phyloP scores from a whole-genome alignment of 257 asterid species.

The Buddleja alternifolia region DNA sequence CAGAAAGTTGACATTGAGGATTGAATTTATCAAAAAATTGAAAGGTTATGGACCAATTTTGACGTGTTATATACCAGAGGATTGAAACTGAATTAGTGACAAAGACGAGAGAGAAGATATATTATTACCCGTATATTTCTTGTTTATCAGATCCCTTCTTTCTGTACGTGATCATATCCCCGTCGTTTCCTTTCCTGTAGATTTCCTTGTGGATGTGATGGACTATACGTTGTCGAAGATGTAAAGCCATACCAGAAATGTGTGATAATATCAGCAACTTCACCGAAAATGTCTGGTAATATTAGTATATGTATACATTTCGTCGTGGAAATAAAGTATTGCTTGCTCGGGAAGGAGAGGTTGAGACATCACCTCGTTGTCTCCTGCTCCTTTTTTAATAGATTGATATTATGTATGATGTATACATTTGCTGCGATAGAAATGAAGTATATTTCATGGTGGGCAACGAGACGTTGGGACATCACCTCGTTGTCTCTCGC shows the following conservation, averaged over 20 bases:
- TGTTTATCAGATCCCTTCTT: too few species aligned
- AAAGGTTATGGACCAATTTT: too few species aligned
- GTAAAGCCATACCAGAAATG: constrained; percentile 25
- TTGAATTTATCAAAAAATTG: too few species aligned
- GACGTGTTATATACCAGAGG: too few species aligned
- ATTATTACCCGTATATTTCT: too few species aligned
- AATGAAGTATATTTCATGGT: constrained; percentile 4
- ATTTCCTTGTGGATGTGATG: constrained; percentile 65
- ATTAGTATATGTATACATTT: not conserved
- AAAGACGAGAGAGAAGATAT: too few species aligned
- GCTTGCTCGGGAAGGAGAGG: constrained; percentile 33
- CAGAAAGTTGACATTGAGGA: too few species aligned
- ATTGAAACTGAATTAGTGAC: too few species aligned
- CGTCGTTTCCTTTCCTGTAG: constrained; percentile 25
- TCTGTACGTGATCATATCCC: too few species aligned
- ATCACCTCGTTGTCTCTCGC: constrained; percentile 64
- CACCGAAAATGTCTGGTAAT: not conserved
- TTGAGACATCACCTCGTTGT: constrained; percentile 71
- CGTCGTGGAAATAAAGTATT: constrained; percentile 17
- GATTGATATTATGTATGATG: not conserved
- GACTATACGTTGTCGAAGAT: constrained; percentile 54
- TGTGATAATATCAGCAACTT: not conserved
- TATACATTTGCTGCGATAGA: not conserved
- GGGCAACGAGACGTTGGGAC: constrained; percentile 48
- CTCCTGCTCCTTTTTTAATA: constrained; percentile 29